Evolutionary conservation across 1,284 basidiomycete genomes (phyloP), one percentile per base, ranked within the genome.

Genomic region (Lentinula novae-zelandiae): DNA sequence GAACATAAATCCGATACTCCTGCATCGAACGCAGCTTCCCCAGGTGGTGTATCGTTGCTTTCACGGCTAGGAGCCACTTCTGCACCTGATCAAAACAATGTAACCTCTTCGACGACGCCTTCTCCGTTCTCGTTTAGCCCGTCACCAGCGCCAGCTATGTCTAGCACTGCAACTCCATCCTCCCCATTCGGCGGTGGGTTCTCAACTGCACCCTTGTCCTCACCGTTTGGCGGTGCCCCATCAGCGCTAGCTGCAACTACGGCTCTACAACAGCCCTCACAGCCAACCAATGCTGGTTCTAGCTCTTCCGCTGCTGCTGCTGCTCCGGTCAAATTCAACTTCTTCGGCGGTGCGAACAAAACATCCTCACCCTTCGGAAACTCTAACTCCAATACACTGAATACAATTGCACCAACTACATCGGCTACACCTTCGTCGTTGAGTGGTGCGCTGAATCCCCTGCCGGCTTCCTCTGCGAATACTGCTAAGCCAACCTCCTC

Each of bases 361-460:
- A 36, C 46, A 22, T 27, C 22, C 34, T 6, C 58, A 33, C 50
- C 58, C 17, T 60, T 53, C n/a, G 51, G 58, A 34, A 46, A 48
- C 15, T 13, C 42, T 15, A n/a, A 34, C 17, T 3, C 33, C 17
- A 20, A 12, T 38, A 12, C 48, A 31, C 60, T 17, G 53, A 62
- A 55, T 57, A 60, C 58, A 34, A 62, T 66, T 48, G 67, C 65
- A 34, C 50, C 69, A 10, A 22, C 61, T 5, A 27, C 65, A 9
- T 64, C 67, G 10, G 61, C 57, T 42, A 59, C 66, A 3, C 31
- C 64, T 31, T 65, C 66, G 54, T 66, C 66, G 12, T 58, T 71
- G 44, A 66, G 63, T 44, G 67, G 68, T 42, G 67, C 67, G 34
- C 54, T 67, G 44, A 66, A 66, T 33, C 60, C 15, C 40, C 57